A percentile compares a stretch with the other conserved stretches of the same genome.
Evolutionary conservation across 2,329 filamentous ascomycete species (phyloP).

Genomic region (Chaetomium sp.): DNA sequence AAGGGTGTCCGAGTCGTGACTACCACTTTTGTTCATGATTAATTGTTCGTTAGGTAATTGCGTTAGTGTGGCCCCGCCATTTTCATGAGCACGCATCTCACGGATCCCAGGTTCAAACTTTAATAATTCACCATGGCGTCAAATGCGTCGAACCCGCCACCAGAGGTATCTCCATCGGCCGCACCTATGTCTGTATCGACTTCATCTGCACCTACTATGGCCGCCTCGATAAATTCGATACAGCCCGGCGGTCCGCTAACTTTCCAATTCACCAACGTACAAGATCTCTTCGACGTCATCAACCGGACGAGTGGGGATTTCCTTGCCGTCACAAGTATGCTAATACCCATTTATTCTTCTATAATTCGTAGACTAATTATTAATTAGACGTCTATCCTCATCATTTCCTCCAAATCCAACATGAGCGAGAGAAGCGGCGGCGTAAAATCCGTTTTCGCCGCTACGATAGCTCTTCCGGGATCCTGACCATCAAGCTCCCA

Average conservation of each 20-base stretch:
- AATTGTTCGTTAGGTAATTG: too few species aligned
- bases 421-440: conserved; percentile 4
- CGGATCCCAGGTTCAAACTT: too few species aligned
- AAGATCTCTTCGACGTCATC: conserved; percentile 1
- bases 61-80: too few species aligned
- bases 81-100: too few species aligned
- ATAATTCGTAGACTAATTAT: background rate
- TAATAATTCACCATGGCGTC: too few species aligned
- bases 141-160: too few species aligned
- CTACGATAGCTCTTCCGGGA: conserved; percentile 3
- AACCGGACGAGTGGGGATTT: background rate
- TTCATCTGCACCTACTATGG: background rate
- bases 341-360: background rate
- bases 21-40: too few species aligned
- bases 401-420: conserved; percentile 5
- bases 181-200: background rate
- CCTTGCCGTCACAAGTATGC: conserved; percentile 5
- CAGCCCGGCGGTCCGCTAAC: background rate
- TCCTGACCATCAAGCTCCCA: conserved; percentile 8
- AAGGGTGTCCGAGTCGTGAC: too few species aligned
- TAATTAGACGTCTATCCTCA: conserved; percentile 11
- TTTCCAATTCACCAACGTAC: background rate
- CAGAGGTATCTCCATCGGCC: too few species aligned
- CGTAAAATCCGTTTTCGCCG: conserved; percentile 14
- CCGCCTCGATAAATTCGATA: background rate